These are phyloP conservation scores for Myxozyma nipponensis DNA, from an alignment of 805 yeast genomes.

Conservation along the genomic window DNA sequence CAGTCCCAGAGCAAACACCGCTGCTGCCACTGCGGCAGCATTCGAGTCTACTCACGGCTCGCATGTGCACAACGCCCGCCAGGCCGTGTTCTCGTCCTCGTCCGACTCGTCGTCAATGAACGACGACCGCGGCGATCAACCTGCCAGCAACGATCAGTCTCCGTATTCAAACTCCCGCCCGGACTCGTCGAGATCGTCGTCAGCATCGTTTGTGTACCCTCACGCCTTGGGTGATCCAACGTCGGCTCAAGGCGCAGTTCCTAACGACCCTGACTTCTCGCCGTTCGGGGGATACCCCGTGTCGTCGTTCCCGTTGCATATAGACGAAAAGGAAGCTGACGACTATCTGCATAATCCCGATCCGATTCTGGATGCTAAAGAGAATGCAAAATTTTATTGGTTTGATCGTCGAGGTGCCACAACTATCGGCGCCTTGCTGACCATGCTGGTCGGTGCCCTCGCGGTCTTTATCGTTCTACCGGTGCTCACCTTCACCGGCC, in stretches of 20 bases:
- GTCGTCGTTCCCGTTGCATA: constrained; percentile 78
- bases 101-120: constrained; percentile 13
- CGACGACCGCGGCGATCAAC: constrained; percentile 7
- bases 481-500: constrained; percentile 75
- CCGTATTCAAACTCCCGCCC: constrained; percentile 13
- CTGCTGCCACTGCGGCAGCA: constrained; percentile 12
- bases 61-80: constrained; percentile 26
- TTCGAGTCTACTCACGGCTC: constrained; percentile 12
- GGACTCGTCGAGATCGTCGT: constrained; percentile 1
- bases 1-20: neutral
- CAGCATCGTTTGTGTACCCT: constrained; percentile 16
- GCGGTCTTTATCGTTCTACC: constrained; percentile 78
- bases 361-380: constrained; percentile 84
- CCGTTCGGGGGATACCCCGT: constrained; percentile 99
- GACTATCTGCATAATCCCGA: constrained; percentile 96
- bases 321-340: constrained; percentile 93
- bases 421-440: constrained; percentile 41
- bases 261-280: constrained; percentile 41
- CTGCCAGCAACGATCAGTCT: constrained; percentile 1
- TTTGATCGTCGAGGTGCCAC: constrained; percentile 40
- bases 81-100: constrained; percentile 20
- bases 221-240: constrained; percentile 23
- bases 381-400: constrained; percentile 47
- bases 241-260: constrained; percentile 11
- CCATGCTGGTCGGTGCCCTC: constrained; percentile 56